These are phyloP conservation scores for Puccinia polysora DNA, from an alignment of 1,284 basidiomycete species.

Conservation along the genomic window DNA sequence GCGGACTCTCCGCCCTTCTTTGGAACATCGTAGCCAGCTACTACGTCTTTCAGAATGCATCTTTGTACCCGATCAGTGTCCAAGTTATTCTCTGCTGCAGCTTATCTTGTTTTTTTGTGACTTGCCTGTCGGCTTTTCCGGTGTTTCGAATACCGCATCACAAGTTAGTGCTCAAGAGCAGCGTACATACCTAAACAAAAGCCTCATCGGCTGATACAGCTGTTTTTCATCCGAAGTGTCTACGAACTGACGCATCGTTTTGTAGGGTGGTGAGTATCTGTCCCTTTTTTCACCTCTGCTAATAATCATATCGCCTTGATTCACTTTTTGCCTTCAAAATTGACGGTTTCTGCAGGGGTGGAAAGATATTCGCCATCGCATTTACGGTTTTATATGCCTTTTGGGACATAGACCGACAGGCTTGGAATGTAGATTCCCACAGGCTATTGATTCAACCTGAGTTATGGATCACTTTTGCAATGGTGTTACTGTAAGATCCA, in stretches of 20 bases:
- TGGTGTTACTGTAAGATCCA: constrained; percentile 14
- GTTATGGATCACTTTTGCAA: constrained; percentile 2
- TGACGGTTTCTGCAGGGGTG: no score
- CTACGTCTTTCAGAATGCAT: neutral
- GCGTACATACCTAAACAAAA: no score
- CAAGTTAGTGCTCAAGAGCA: no score
- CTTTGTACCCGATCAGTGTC: neutral
- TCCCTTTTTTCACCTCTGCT: neutral
- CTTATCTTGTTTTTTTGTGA: neutral
- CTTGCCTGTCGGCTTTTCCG: no score
- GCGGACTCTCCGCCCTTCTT: constrained; percentile 9
- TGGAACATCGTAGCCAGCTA: neutral
- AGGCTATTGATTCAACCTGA: neutral
- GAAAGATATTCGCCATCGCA: neutral
- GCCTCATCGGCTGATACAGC: neutral
- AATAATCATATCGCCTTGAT: neutral
- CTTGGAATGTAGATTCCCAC: neutral
- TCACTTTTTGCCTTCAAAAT: neutral
- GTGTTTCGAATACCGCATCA: constrained; percentile 9
- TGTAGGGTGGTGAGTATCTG: constrained; percentile 19
- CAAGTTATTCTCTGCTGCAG: neutral
- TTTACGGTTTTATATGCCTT: constrained; percentile 7
- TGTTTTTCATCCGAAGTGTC: no score
- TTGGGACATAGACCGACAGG: constrained; percentile 5
- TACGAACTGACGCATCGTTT: constrained; percentile 23